A percentile compares a stretch with the other conserved stretches of the same genome.
Evolutionary conservation across 148 eudicot species (phyloP).

Genomic region (Selenicereus undatus): DNA sequence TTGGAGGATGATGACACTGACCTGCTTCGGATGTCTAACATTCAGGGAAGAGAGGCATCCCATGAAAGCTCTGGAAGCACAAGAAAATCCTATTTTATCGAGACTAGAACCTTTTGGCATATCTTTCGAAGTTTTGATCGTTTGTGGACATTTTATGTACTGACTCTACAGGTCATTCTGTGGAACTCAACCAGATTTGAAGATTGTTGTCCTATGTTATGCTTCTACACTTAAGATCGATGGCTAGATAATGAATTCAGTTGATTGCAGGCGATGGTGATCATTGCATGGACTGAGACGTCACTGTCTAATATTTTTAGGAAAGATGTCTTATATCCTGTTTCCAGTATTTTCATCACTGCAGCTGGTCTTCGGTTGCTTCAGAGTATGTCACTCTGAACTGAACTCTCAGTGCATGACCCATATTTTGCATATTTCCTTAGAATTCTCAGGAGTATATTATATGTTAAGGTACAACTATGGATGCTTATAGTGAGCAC

Average conservation of each 20-base stretch:
- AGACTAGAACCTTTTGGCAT: conserved; percentile 88
- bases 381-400: conserved; percentile 58
- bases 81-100: conserved; percentile 79
- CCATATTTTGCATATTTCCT: neutral
- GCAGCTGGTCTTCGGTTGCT: conserved; percentile 83
- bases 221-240: conserved; percentile 7
- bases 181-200: neutral
- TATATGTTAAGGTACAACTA: too few species aligned
- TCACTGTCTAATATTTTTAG: conserved; percentile 45
- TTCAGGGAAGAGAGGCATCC: conserved; percentile 59
- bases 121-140: conserved; percentile 95
- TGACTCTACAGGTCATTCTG: conserved; percentile 70
- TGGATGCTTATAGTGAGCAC: neutral
- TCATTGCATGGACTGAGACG: conserved; percentile 74
- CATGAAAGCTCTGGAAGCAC: conserved; percentile 40
- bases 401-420: conserved; percentile 3
- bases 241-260: neutral
- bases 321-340: conserved; percentile 51
- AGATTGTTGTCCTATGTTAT: neutral
- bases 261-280: conserved; percentile 70
- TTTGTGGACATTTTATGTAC: conserved; percentile 82
- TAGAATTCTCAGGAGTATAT: neutral
- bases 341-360: conserved; percentile 83
- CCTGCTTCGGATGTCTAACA: conserved; percentile 17
- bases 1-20: neutral